Base-by-base conservation (phyloP, 805 yeast species). In the Candida orba region DNA sequence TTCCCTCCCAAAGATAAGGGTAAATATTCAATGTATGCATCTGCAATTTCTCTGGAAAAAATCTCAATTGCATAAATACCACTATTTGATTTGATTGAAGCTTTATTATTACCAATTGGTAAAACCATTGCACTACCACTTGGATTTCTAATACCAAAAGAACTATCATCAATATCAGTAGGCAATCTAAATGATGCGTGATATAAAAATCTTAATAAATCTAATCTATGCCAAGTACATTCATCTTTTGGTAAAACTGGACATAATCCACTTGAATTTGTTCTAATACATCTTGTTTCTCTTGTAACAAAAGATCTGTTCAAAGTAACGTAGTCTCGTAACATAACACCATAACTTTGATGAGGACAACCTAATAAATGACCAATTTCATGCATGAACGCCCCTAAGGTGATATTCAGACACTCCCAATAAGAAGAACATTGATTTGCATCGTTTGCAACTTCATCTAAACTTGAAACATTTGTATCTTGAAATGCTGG, bases 341-440 rank as follows among this genome's bases (percentile, higher is more conserved):
- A 65, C 98, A 91, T 93, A 24, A 91, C 84, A 17, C 98, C 98
- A 51, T 73, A 68, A 13, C 81, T 84, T 62, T 89, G 93, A 64
- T 91, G 98, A 1, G 98, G 97, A 50, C 91, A 84, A 1, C 96
- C 96, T 35, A 91, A 68, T 24, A 78, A 66, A 60, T 91, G 98
- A 1, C 99, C 98, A 41, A 91, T 82, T 59, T 91, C 98, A 62
- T 91, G 98, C 83, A 90, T 72, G 54, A 89, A 90, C 0, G 98
- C 97, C 37, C 99, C 98, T 53, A 86, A 59, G 1, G 96, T 86
- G 32, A 91, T 75, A 47, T 84, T 83, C 37, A 84, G 64, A 55
- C 95, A 84, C 63, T 91, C 97, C 96, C 96, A 93, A 44, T 82
- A 75, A 1, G 95, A 74, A 0, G 93, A 84, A 60, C 95, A 84